Base-by-base conservation (phyloP, 2,329 filamentous ascomycete genomes). In the Cordyceps tenuipes region DNA sequence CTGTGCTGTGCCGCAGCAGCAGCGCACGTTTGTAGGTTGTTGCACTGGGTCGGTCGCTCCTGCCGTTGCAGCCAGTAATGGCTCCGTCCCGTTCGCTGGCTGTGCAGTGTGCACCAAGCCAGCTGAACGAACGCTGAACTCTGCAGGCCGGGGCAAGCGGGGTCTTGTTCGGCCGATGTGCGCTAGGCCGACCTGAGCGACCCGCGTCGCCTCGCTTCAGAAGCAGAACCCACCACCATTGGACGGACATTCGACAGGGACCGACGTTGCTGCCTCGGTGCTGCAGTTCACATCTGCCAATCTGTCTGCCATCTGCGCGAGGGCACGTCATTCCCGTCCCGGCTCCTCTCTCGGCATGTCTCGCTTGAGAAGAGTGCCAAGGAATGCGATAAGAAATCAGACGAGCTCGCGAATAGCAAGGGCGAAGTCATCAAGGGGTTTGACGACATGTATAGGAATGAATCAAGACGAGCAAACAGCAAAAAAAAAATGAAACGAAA, bases 61-160 rank as follows among this genome's bases (percentile, higher is more conserved):
- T 13, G 12, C 34, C 34, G 34, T 36, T 36, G 34, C 34, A 2
- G 8, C 34, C 12, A 29, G 29, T 29, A 29, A 6, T 5, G 29
- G 34, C 34, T 13, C 34, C 39, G n/a, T 7, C 39, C 4, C 3
- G 4, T n/a, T n/a, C 15, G 39, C 8, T n/a, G 43, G 43, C 70
- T 73, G 76, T 69, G 75, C 72, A 79, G 75, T n/a, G n/a, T n/a
- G n/a, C n/a, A n/a, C n/a, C n/a, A 71, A 79, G 79, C 70, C 77
- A 73, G 65, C 80, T 71, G 68, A 80, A 81, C 71, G 68, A 80
- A 81, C 71, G 4, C 23, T 23, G 23, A 23, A 23, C 23, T 23
- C 23, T 76, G 7, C n/a, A 46, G 78, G 63, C 78, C 78, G 68
- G 76, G 81, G 64, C 76, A 79, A 68, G 57, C 48, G 41, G 57